Conservation (phyloP, 192 early-diverging fungal species). For the Coemansia sp. region DNA sequence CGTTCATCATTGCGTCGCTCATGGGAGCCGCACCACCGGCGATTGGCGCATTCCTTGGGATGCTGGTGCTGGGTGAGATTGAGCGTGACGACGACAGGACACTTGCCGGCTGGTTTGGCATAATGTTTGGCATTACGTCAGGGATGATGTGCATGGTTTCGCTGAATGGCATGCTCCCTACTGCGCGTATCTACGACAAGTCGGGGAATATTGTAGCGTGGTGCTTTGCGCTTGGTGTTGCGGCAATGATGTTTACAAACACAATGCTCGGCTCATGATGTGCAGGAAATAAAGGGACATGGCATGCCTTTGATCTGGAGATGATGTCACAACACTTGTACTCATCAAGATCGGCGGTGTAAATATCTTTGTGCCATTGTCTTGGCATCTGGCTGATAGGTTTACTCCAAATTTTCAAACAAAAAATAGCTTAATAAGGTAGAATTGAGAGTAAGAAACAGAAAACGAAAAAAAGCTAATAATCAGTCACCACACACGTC, state of each 20-base stretch:
- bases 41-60: conserved; percentile 32
- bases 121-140: conserved; percentile 35
- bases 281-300: background rate
- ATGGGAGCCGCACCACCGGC: conserved; percentile 45
- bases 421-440: no score
- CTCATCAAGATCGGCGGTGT: no score
- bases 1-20: conserved; percentile 29
- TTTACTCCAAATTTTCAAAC: no score
- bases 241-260: conserved; percentile 42
- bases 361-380: no score
- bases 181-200: conserved; percentile 43
- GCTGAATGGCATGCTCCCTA: conserved; percentile 44
- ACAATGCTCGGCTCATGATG: background rate
- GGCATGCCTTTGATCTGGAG: background rate
- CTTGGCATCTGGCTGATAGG: no score
- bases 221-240: conserved; percentile 44
- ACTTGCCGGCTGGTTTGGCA: conserved; percentile 27
- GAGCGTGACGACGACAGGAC: conserved; percentile 3
- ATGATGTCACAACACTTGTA: no score
- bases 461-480: no score
- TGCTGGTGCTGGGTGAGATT: conserved; percentile 24
- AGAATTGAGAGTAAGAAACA: no score
- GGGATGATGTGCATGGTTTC: conserved; percentile 51
- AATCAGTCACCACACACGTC: no score
- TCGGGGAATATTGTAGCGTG: conserved; percentile 42